Percentiles rank a stretch among this genome's conserved stretches.
phyloP scores from a whole-genome alignment of 108 stramenopile genomes.

The Skeletonema marinoi region DNA sequence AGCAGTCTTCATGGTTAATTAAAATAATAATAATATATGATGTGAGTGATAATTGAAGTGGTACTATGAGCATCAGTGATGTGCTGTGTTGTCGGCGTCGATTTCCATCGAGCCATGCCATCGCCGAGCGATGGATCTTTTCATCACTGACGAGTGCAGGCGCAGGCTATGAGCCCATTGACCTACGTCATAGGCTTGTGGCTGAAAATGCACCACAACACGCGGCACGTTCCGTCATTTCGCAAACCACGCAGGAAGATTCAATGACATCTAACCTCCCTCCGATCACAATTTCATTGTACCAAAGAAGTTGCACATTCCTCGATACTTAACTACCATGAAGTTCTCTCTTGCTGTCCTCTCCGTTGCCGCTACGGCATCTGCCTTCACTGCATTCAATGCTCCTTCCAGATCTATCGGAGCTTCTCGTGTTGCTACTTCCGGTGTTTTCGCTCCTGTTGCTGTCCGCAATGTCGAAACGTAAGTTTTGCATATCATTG shows the following conservation, averaged over 20 bases:
- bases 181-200: background rate
- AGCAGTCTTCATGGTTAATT: constrained; percentile 5
- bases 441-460: constrained; percentile 28
- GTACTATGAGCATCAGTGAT: background rate
- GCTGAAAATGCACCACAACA: background rate
- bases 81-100: background rate
- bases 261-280: background rate
- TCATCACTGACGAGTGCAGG: background rate
- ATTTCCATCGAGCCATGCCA: background rate
- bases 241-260: background rate
- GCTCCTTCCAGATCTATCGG: constrained; percentile 22
- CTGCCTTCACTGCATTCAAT: constrained; percentile 46
- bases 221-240: background rate
- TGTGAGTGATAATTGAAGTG: background rate
- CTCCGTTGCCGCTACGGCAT: constrained; percentile 51
- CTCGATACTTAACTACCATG: constrained; percentile 26
- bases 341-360: constrained; percentile 54
- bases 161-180: background rate
- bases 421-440: constrained; percentile 12
- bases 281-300: background rate
- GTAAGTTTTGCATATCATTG: constrained; percentile 20
- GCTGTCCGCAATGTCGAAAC: constrained; percentile 28
- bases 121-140: background rate
- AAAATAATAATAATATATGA: no score
- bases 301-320: constrained; percentile 3